phyloP scores from a whole-genome alignment of 805 yeast species.

The Candida sakaeoensis region DNA sequence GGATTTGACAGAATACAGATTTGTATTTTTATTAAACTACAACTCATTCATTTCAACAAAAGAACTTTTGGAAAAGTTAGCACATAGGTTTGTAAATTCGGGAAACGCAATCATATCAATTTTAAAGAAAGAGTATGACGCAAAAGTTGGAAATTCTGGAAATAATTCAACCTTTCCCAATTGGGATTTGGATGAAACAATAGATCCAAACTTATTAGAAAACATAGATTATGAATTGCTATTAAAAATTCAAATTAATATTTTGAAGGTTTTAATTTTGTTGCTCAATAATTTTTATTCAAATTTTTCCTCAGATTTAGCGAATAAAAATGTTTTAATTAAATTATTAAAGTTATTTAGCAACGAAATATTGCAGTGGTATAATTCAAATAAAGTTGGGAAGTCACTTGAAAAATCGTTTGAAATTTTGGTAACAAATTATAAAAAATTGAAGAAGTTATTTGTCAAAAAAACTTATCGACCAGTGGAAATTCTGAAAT shows the following conservation, averaged over 20 bases:
- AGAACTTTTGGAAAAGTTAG: slow-evolving; percentile 36
- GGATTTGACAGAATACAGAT: slow-evolving; percentile 39
- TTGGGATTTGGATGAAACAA: slow-evolving; percentile 48
- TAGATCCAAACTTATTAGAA: slow-evolving; percentile 37
- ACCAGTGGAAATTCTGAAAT: slow-evolving; percentile 45
- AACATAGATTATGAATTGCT: slow-evolving; percentile 63
- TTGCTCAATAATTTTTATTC: slow-evolving; percentile 70
- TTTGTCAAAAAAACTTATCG: slow-evolving; percentile 70
- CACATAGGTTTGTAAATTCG: slow-evolving; percentile 39
- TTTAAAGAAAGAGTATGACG: slow-evolving; percentile 34
- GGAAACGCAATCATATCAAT: slow-evolving; percentile 44
- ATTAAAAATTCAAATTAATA: slow-evolving; percentile 76
- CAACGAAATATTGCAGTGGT: slow-evolving; percentile 55
- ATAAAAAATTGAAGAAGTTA: slow-evolving; percentile 61
- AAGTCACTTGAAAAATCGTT: slow-evolving; percentile 30
- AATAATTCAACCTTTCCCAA: slow-evolving; percentile 45
- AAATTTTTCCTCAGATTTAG: slow-evolving; percentile 68
- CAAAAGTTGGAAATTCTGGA: slow-evolving; percentile 10
- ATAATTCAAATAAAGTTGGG: slow-evolving; percentile 40
- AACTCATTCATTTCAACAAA: slow-evolving; percentile 37
- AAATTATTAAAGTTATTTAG: slow-evolving; percentile 66
- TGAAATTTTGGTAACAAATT: slow-evolving; percentile 42
- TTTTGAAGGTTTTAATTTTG: slow-evolving; percentile 69
- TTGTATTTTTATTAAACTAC: slow-evolving; percentile 40
- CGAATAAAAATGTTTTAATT: slow-evolving; percentile 56